phyloP scores from a whole-genome alignment of 208 protist species.

The Herpetomonas samuelpessoai region DNA sequence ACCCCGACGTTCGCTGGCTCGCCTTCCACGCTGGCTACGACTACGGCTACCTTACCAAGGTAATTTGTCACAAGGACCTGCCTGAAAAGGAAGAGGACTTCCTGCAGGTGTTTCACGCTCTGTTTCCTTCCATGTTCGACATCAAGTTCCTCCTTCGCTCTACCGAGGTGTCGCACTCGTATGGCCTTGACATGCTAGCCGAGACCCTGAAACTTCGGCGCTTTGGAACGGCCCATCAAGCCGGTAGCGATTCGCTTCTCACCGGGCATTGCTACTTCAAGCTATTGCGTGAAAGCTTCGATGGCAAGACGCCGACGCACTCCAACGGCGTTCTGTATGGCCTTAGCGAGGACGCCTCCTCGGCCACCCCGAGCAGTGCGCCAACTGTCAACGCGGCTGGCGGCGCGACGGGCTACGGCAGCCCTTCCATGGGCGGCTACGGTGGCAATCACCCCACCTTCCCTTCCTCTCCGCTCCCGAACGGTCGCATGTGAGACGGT shows the following conservation, averaged over 20 bases:
- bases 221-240: conserved; percentile 94
- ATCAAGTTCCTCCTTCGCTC: conserved; percentile 99
- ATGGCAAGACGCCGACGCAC: conserved; percentile 79
- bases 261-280: conserved; percentile 98
- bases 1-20: conserved; percentile 96
- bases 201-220: conserved; percentile 93
- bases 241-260: conserved; percentile 97
- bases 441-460: conserved; percentile 17
- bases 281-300: conserved; percentile 89
- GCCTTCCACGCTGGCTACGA: conserved; percentile 99
- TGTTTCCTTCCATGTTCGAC: conserved; percentile 98
- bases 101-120: conserved; percentile 92
- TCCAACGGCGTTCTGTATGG: conserved; percentile 95
- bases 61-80: conserved; percentile 95
- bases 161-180: conserved; percentile 89
- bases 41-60: conserved; percentile 98
- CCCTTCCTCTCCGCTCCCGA: conserved; percentile 30
- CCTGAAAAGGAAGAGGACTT: conserved; percentile 97
- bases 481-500: conserved; percentile 17
- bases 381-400: conserved; percentile 11
- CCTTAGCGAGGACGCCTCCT: conserved; percentile 87
- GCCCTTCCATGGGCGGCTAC: conserved; percentile 29
- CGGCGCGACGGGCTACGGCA: conserved; percentile 26
- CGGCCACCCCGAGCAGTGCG: conserved; percentile 73
- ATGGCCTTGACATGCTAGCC: conserved; percentile 96